Evolutionary conservation across 176 grass and related monocot genomes (phyloP).

Genomic region (Oryza nivara): DNA sequence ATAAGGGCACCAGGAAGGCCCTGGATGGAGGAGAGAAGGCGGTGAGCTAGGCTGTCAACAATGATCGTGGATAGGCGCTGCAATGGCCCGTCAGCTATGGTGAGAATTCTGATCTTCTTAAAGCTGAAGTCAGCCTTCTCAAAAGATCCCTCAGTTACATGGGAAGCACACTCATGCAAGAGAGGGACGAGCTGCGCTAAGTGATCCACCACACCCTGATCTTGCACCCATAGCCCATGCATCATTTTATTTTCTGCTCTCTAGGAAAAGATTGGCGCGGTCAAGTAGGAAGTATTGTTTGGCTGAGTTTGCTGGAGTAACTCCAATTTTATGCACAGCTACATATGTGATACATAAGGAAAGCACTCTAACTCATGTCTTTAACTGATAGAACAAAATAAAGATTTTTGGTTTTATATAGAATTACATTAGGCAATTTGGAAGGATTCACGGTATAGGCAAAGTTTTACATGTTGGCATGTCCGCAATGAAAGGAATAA

Average conservation of each 20-base stretch:
- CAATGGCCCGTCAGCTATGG: slow-evolving; percentile 27
- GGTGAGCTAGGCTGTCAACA: slow-evolving; percentile 43
- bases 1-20: slow-evolving; percentile 26
- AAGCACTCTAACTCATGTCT: too few species aligned
- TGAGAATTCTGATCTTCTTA: slow-evolving; percentile 20
- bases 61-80: slow-evolving; percentile 41
- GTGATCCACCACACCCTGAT: neutral
- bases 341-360: too few species aligned
- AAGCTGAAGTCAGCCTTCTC: slow-evolving; percentile 17
- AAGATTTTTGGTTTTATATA: too few species aligned
- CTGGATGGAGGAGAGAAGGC: slow-evolving; percentile 6
- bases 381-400: too few species aligned
- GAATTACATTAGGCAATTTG: too few species aligned
- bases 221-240: too few species aligned
- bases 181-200: neutral
- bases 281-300: too few species aligned
- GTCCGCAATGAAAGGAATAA: neutral
- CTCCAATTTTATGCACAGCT: too few species aligned
- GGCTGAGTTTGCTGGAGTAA: neutral
- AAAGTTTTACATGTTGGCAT: too few species aligned
- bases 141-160: slow-evolving; percentile 30
- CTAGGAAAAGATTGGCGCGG: too few species aligned
- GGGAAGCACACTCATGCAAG: slow-evolving; percentile 11
- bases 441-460: too few species aligned
- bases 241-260: neutral